Base-by-base conservation (phyloP, 192 early-diverging fungal genomes). In the Linnemannia elongata region DNA sequence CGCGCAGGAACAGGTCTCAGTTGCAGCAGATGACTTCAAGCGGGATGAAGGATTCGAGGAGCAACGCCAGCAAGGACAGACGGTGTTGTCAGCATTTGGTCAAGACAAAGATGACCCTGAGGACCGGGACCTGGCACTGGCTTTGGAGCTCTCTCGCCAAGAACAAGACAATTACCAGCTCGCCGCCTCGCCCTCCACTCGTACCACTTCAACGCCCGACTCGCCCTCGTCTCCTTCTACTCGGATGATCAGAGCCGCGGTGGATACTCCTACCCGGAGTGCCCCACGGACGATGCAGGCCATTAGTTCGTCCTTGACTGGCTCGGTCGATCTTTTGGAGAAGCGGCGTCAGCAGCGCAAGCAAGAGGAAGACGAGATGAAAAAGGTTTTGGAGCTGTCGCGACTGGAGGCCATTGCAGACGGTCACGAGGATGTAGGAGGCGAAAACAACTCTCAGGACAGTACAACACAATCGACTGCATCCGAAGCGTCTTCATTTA, bases 341-440 rank as follows among this genome's bases (percentile, higher is more conserved):
- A 86, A 68, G 63, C 38, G 83, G 55, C 73, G 74, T 36, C 70
- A 55, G 17, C 75, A 88, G 27, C 75, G 41, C 24, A 76, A 78
- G 36, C 44, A 72, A n/a, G 83, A 89, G 45, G 88, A 85, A 13
- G 88, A 89, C 41, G 82, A 89, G 20, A 89, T 89, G 82, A 69
- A 79, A 13, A 75, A 49, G 39, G 80, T 81, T 15, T 60, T 89
- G 41, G 88, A 84, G 55, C n/a, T 85, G n/a, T 87, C 85, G 7
- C 27, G 57, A 7, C 38, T 86, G 2, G 41, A 86, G 36, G 83
- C 83, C 15, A 86, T 87, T 60, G 76, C 79, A 3, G 76, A 87
- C 45, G 80, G 85, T 3, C 79, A 78, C 60, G 80, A 81, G 5
- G 79, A 78, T 44, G 10, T 49, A 0, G 2, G 10, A 0, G 27